These are phyloP conservation scores for Ramularia endophylla DNA, from an alignment of 2,329 filamentous ascomycete species.

Conservation along the genomic window DNA sequence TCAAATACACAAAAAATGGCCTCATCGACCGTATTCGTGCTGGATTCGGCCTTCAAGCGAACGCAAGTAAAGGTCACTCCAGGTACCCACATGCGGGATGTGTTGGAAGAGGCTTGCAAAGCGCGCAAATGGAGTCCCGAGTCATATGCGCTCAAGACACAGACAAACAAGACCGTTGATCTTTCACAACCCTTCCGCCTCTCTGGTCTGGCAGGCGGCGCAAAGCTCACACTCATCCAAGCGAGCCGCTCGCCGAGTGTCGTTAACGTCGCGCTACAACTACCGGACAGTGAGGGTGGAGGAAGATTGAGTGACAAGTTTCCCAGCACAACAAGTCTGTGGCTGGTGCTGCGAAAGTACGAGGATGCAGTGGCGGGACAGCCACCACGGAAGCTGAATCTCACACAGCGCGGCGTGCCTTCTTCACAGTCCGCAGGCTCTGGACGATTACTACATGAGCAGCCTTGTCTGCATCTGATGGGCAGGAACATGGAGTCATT, in stretches of 20 bases:
- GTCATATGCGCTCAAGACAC: slow-evolving; percentile 77
- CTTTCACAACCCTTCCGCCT: slow-evolving; percentile 79
- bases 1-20: slow-evolving; percentile 55
- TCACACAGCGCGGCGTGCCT: slow-evolving; percentile 77
- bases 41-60: slow-evolving; percentile 71
- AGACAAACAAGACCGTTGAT: slow-evolving; percentile 80
- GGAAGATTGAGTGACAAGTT: slow-evolving; percentile 77
- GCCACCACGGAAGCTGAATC: slow-evolving; percentile 53
- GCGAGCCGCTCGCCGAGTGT: slow-evolving; percentile 78
- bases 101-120: slow-evolving; percentile 79
- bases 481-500: slow-evolving; percentile 72
- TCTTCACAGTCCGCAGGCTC: slow-evolving; percentile 50
- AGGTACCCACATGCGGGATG: slow-evolving; percentile 72
- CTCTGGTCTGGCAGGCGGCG: slow-evolving; percentile 74
- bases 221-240: slow-evolving; percentile 86
- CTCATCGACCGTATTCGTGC: slow-evolving; percentile 73
- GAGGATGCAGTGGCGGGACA: slow-evolving; percentile 61
- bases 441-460: slow-evolving; percentile 82
- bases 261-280: slow-evolving; percentile 81
- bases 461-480: slow-evolving; percentile 77
- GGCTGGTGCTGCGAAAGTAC: slow-evolving; percentile 84
- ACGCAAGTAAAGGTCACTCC: slow-evolving; percentile 78
- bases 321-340: slow-evolving; percentile 79
- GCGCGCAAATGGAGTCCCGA: slow-evolving; percentile 70
- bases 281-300: slow-evolving; percentile 64